A percentile compares a stretch with the other conserved stretches of the same genome.
Evolutionary conservation across 2,329 filamentous ascomycete genomes (phyloP).

Genomic region (Hawksworthiomyces lignivorus): DNA sequence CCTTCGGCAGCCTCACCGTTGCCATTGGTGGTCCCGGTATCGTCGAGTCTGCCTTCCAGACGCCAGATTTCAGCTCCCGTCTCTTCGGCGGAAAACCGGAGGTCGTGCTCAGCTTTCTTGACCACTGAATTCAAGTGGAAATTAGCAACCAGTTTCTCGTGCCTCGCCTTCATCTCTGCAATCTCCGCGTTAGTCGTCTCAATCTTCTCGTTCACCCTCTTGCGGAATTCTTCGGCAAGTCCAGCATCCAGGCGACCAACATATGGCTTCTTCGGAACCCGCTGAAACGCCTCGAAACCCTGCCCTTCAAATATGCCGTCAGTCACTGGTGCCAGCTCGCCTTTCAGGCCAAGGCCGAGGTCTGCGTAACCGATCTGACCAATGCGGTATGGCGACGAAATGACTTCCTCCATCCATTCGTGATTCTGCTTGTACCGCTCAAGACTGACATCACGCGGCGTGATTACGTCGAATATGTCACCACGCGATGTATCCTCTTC

Average conservation of each 20-base stretch:
- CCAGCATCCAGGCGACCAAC: slow-evolving; percentile 62
- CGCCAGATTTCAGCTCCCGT: slow-evolving; percentile 54
- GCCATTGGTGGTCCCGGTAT: slow-evolving; percentile 12
- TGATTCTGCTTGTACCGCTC: slow-evolving; percentile 89
- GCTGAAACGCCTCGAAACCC: slow-evolving; percentile 37
- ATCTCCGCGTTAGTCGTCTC: slow-evolving; percentile 72
- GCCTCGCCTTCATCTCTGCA: slow-evolving; percentile 71
- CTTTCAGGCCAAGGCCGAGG: slow-evolving; percentile 75
- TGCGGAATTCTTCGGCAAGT: slow-evolving; percentile 78
- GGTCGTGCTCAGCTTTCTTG: slow-evolving; percentile 65
- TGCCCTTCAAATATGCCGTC: slow-evolving; percentile 73
- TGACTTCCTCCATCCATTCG: slow-evolving; percentile 97
- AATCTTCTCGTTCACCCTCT: slow-evolving; percentile 65
- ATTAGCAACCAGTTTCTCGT: slow-evolving; percentile 66
- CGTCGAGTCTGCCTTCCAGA: slow-evolving; percentile 50
- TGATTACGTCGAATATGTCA: slow-evolving; percentile 84
- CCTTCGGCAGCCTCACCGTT: neutral
- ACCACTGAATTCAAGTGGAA: slow-evolving; percentile 65
- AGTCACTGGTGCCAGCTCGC: slow-evolving; percentile 73
- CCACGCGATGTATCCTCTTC: slow-evolving; percentile 83
- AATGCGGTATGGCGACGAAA: slow-evolving; percentile 82
- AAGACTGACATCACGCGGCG: slow-evolving; percentile 80
- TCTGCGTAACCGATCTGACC: slow-evolving; percentile 80
- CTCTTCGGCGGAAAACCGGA: slow-evolving; percentile 59
- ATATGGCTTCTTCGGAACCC: slow-evolving; percentile 49